Conservation (phyloP, 768 basidiomycete genomes). For the Xerocomellus dryophilus region DNA sequence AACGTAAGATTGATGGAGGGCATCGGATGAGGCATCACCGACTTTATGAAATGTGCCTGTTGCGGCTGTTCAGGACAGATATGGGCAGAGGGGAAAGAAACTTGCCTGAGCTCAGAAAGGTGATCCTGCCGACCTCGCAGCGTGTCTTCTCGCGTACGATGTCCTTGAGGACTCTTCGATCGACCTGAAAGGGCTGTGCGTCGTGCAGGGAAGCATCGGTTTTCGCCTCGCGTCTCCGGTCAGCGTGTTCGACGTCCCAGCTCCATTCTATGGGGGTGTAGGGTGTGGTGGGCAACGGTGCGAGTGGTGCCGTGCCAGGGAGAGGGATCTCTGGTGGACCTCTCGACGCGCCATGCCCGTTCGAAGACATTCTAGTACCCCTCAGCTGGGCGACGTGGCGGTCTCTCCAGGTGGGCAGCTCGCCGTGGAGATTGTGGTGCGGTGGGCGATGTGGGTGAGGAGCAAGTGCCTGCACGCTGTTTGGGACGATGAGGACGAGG, state of each 20-base stretch:
- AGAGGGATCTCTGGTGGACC: background rate
- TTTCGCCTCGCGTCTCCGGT: constrained; percentile 60
- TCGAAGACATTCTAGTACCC: constrained; percentile 11
- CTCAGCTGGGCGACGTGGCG: constrained; percentile 2
- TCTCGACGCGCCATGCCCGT: background rate
- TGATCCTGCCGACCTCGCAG: constrained; percentile 63
- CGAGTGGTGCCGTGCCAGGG: constrained; percentile 26
- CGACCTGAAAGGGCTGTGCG: constrained; percentile 68
- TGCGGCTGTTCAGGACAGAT: background rate
- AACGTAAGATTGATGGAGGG: constrained; percentile 5
- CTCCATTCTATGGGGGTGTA: constrained; percentile 52
- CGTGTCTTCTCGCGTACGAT: constrained; percentile 71
- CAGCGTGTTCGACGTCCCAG: constrained; percentile 70
- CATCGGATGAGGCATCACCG: constrained; percentile 12
- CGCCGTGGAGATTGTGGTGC: background rate
- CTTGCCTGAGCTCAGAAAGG: constrained; percentile 73
- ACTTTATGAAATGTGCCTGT: constrained; percentile 86
- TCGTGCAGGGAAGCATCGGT: constrained; percentile 63
- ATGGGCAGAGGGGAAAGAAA: constrained; percentile 10
- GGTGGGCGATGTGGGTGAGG: background rate
- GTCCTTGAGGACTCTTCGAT: constrained; percentile 70
- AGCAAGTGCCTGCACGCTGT: background rate
- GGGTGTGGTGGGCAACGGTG: constrained; percentile 3
- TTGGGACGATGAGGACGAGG: background rate
- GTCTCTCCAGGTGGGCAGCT: constrained; percentile 3